A percentile compares a stretch with the other conserved stretches of the same genome.
phyloP scores from a whole-genome alignment of 805 yeast genomes.

The Huiozyma sinensis region DNA sequence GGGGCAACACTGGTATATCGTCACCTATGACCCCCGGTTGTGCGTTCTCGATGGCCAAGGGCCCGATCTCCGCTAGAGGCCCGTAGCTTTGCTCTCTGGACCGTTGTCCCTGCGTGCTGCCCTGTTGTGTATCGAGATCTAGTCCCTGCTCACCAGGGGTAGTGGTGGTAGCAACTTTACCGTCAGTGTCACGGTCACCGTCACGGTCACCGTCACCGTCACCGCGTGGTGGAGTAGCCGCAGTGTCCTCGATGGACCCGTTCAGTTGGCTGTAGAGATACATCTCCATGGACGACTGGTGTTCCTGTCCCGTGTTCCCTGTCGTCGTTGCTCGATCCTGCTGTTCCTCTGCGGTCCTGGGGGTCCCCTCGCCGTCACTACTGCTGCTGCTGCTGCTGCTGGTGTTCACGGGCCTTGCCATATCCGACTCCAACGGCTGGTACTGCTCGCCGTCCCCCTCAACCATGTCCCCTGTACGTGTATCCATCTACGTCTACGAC shows the following conservation, averaged over 20 bases:
- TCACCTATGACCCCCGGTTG: too few species aligned
- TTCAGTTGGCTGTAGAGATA: conserved; percentile 4
- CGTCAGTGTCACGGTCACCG: neutral
- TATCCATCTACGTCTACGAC: too few species aligned
- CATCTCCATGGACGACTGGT: conserved; percentile 1
- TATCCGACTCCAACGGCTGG: conserved; percentile 12
- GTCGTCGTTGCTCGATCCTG: too few species aligned
- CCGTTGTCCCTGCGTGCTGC: too few species aligned
- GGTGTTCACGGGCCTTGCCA: neutral
- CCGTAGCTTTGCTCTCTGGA: too few species aligned
- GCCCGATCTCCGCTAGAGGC: too few species aligned
- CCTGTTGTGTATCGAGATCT: too few species aligned
- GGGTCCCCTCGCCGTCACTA: neutral
- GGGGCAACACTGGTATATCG: too few species aligned
- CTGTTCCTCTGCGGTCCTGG: neutral
- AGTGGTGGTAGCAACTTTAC: neutral
- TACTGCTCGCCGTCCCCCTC: conserved; percentile 6
- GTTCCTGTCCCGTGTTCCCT: neutral
- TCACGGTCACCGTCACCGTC: neutral
- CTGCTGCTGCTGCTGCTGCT: neutral
- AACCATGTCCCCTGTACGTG: neutral
- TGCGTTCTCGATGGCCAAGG: too few species aligned
- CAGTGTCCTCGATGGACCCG: too few species aligned
- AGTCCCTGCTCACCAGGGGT: neutral
- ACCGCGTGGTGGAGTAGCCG: neutral